Conservation (phyloP, 352 stramenopile genomes). For the Phytopythium sindhum region DNA sequence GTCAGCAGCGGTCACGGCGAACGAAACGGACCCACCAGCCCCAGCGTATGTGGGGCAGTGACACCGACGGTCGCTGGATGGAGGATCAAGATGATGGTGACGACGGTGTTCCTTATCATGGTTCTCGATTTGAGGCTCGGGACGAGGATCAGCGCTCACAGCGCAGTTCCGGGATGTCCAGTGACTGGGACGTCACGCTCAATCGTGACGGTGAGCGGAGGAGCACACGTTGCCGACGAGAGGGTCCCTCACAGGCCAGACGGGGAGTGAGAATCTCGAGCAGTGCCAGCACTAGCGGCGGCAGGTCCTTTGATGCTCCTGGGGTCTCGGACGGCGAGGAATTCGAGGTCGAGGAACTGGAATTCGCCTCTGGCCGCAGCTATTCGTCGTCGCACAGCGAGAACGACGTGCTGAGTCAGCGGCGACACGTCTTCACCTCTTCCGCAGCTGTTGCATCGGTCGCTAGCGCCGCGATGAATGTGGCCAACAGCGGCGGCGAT, state of each 20-base stretch:
- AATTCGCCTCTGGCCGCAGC: not conserved
- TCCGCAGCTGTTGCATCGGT: not conserved
- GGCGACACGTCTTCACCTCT: not conserved
- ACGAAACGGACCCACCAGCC: not conserved
- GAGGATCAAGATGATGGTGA: not conserved
- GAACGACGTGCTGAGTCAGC: constrained; percentile 7
- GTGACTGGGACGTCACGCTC: not conserved
- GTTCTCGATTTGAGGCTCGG: not conserved
- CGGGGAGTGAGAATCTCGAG: not conserved
- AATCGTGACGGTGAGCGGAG: not conserved
- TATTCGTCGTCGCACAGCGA: constrained; percentile 3
- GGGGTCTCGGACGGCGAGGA: not conserved
- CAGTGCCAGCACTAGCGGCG: not conserved
- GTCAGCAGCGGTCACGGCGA: not conserved
- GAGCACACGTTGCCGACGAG: not conserved
- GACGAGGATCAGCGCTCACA: not conserved
- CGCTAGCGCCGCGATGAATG: not conserved
- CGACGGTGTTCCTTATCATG: not conserved
- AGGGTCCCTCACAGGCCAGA: not conserved
- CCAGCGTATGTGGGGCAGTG: not conserved
- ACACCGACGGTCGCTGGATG: not conserved
- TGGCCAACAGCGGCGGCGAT: not conserved
- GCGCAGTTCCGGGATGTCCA: not conserved
- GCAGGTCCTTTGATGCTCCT: not conserved
- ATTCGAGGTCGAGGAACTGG: not conserved